Evolutionary conservation across 2,329 filamentous ascomycete species (phyloP), one percentile per base, ranked within the genome.

Genomic region (Alternaria conjuncta): DNA sequence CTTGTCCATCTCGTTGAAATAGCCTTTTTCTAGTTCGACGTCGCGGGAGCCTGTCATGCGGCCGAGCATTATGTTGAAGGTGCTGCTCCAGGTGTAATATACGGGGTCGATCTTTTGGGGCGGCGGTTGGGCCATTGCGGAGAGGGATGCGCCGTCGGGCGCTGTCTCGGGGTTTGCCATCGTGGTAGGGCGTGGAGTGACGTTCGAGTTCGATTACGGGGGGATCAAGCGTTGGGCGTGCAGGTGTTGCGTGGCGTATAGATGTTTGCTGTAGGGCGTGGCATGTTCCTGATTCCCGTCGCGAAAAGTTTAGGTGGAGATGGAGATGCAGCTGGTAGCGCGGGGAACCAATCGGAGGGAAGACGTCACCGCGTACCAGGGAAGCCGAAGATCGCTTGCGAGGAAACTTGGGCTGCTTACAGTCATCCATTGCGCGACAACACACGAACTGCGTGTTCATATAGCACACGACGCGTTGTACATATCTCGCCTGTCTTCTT

Each of bases 61-160:
- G 60, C 92, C 91, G 15, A 91, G 89, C 54, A 97, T 84, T 81
- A 94, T 91, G 72, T 88, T 88, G 86, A 96, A 97, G 84, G 94
- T 91, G 83, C 92, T 97, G 78, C 91, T 87, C 91, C 93, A 97
- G 63, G 78, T 85, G 76, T 84, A 85, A 77, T 81, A 84, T 60
- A 79, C 63, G 2, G 74, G 73, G 61, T 79, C 78, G 43, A 78
- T 68, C 25, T 77, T 73, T 18, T 68, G 61, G 12, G 71, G 61
- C 23, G 63, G 68, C 10, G 70, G 68, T 41, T 66, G 57, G 9
- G 66, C 55, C 50, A 71, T 68, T 21, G 70, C 70, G 41, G 69
- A 64, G 50, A 72, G 56, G 21, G 73, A 71, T 45, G 71, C 71
- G 64, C 75, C 75, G 20, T 76, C 72, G 57, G 77, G 64, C 51